Evolutionary conservation across 2,329 filamentous ascomycete genomes (phyloP).

Genomic region (Clonostachys byssicola): DNA sequence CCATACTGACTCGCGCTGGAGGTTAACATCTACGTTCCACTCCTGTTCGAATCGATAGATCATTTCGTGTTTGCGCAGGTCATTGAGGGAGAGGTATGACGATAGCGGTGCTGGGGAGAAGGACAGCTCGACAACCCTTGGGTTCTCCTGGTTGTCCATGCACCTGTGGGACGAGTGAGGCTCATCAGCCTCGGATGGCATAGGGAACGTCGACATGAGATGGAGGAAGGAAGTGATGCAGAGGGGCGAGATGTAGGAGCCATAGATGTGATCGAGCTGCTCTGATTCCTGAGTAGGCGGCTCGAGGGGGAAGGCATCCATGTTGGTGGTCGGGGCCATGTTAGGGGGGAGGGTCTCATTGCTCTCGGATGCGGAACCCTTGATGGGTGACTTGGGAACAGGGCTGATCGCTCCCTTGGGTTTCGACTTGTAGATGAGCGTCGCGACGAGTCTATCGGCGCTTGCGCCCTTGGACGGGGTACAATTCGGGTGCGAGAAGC

Average conservation of each 20-base stretch:
- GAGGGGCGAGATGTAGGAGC: slow-evolving; percentile 60
- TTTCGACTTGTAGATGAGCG: slow-evolving; percentile 56
- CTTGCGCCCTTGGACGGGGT: slow-evolving; percentile 42
- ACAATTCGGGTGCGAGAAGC: slow-evolving; percentile 60
- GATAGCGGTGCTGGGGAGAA: slow-evolving; percentile 56
- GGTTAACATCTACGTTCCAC: slow-evolving; percentile 82
- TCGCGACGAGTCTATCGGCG: slow-evolving; percentile 53
- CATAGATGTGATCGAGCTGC: slow-evolving; percentile 61
- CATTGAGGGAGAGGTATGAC: slow-evolving; percentile 61
- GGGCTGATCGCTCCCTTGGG: slow-evolving; percentile 17
- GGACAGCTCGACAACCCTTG: slow-evolving; percentile 62
- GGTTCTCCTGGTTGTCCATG: slow-evolving; percentile 55
- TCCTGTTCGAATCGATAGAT: slow-evolving; percentile 82
- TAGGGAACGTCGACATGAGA: slow-evolving; percentile 59
- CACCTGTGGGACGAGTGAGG: slow-evolving; percentile 60
- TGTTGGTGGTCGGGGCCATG: slow-evolving; percentile 54
- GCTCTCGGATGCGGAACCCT: slow-evolving; percentile 18
- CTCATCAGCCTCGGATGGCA: slow-evolving; percentile 44
- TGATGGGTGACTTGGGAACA: slow-evolving; percentile 20
- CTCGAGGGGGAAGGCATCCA: slow-evolving; percentile 57
- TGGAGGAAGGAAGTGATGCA: slow-evolving; percentile 64
- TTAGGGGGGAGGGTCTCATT: slow-evolving; percentile 39
- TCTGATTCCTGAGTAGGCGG: slow-evolving; percentile 49
- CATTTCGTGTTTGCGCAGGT: slow-evolving; percentile 74
- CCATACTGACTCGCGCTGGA: slow-evolving; percentile 71